phyloP scores from a whole-genome alignment of 2,329 filamentous ascomycete species.

The Alternaria longipes region DNA sequence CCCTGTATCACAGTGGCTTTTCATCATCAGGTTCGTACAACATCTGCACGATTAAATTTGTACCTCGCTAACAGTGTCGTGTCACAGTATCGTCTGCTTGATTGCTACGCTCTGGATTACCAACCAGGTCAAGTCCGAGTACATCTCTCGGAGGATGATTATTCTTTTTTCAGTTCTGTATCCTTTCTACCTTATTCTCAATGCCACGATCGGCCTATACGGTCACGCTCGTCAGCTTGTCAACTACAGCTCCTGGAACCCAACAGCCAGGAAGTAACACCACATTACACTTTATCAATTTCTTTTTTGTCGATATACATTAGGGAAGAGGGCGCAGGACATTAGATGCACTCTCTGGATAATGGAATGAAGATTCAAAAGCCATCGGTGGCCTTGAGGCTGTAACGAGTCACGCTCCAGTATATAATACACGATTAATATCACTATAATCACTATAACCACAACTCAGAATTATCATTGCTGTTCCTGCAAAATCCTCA shows the following conservation, averaged over 20 bases:
- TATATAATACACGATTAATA: conserved; percentile 1
- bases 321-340: background rate
- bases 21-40: conserved; percentile 53
- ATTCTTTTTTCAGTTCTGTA: conserved; percentile 55
- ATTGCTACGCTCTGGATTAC: conserved; percentile 59
- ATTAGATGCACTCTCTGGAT: background rate
- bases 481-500: background rate
- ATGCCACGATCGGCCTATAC: conserved; percentile 58
- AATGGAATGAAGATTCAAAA: background rate
- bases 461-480: background rate
- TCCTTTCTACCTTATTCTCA: conserved; percentile 56
- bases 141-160: conserved; percentile 54
- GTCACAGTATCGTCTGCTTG: conserved; percentile 53
- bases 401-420: background rate
- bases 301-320: background rate
- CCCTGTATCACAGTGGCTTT: conserved; percentile 59
- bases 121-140: conserved; percentile 57
- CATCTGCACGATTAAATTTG: conserved; percentile 9
- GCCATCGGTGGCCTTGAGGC: background rate
- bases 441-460: background rate
- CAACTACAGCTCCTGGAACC: conserved; percentile 59
- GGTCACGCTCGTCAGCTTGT: conserved; percentile 59
- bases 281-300: background rate
- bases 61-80: conserved; percentile 25
- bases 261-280: conserved; percentile 52